Conservation (phyloP, 2,329 filamentous ascomycete genomes). For the Fusarium penzigii region DNA sequence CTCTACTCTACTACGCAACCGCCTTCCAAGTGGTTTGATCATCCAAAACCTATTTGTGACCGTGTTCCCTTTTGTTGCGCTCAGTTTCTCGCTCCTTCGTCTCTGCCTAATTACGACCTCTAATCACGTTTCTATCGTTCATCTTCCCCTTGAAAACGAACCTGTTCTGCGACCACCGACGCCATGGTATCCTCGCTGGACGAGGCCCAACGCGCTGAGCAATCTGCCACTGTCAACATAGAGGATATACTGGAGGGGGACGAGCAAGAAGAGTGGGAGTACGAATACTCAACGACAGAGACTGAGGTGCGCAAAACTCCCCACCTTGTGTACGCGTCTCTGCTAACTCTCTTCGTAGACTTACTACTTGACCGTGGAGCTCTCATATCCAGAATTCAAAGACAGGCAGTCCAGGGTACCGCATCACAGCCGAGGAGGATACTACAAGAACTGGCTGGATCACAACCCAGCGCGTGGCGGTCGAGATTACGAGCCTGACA, state of each 20-base stretch:
- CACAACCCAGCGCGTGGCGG: constrained; percentile 25
- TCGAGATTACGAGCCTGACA: constrained; percentile 16
- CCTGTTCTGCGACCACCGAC: neutral
- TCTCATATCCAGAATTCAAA: constrained; percentile 61
- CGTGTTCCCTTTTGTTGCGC: neutral
- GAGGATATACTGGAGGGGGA: constrained; percentile 34
- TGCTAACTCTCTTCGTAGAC: constrained; percentile 46
- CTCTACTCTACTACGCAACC: too few species aligned
- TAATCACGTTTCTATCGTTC: neutral
- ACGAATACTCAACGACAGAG: constrained; percentile 65
- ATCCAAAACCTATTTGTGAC: constrained; percentile 7
- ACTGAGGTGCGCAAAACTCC: constrained; percentile 49
- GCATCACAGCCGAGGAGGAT: constrained; percentile 46
- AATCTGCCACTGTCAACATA: constrained; percentile 30
- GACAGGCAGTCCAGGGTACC: constrained; percentile 42
- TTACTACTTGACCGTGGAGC: constrained; percentile 64
- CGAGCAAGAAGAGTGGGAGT: constrained; percentile 65
- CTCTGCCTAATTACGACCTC: neutral
- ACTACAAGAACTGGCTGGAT: constrained; percentile 46
- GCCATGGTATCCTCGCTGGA: constrained; percentile 18
- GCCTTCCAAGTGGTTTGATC: constrained; percentile 12
- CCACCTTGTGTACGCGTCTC: neutral
- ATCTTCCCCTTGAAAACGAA: neutral
- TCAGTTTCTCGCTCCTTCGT: constrained; percentile 7
- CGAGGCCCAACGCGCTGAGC: constrained; percentile 20